Base-by-base conservation (phyloP, 768 basidiomycete genomes). In the Kwoniella sp. region DNA sequence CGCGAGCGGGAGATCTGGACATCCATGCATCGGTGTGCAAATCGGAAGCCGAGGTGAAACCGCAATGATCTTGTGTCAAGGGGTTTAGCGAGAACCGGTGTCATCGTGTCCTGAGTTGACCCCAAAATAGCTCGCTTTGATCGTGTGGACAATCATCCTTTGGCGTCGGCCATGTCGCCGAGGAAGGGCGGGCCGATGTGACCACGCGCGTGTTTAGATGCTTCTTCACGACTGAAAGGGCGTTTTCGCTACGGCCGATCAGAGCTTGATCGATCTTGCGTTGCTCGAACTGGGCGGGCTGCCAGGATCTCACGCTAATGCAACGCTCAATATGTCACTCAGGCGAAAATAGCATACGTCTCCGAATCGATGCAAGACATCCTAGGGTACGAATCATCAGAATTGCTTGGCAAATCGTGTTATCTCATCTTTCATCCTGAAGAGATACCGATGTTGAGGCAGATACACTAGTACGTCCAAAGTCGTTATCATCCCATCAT, bases 351-450 rank as follows among this genome's bases (percentile, higher is more conserved):
- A 46, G 9, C 58, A 2, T 77, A 69, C 40, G 51, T 71, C 36
- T 77, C 76, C 10, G 68, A 71, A 25, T 74, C 72, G 10, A 70
- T 77, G 40, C 36, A 48, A 26, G 73, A 71, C 24, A 75, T 77
- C 25, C 64, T 77, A 7, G 76, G 76, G 19, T 75, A 70, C 27
- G 47, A 56, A 15, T 68, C 71, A 1, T 36, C 54, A 2, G 72
- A 75, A 21, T 53, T 77, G 10, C 21, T 72, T 0, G 72, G 70
- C 10, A 66, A 50, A 56, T 68, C 70, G 8, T 49, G 44, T 13
- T 73, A 70, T 49, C 49, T 54, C 19, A 37, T 73, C 3, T 68
- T 73, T 30, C 73, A 77, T 58, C 76, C 76, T 13, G 74, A 75
- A 9, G 74, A 77, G 54, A 62, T 68, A 22, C 64, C 55, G 6